Evolutionary conservation across 257 asterid species (phyloP).

Genomic region (Scutellaria barbata): DNA sequence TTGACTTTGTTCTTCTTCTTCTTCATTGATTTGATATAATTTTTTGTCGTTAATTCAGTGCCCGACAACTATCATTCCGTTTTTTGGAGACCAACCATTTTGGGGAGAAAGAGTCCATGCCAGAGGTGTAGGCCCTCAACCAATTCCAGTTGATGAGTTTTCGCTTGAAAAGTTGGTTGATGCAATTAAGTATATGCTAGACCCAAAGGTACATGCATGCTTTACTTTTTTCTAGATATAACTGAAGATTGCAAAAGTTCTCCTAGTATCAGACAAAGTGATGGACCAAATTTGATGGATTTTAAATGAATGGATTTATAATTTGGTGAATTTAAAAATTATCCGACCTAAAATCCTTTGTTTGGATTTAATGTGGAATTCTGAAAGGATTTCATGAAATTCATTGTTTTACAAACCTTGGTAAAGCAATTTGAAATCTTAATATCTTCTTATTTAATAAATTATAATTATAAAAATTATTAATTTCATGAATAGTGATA

Average conservation of each 20-base stretch:
- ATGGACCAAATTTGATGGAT: not conserved
- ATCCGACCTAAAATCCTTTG: no score
- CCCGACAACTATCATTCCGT: slow-evolving; percentile 87
- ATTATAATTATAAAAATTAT: no score
- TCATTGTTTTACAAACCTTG: no score
- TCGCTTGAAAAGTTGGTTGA: slow-evolving; percentile 68
- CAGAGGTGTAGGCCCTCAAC: slow-evolving; percentile 85
- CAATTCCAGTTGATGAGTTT: slow-evolving; percentile 88
- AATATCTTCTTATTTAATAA: no score
- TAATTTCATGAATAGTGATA: no score
- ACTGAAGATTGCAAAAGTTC: not conserved
- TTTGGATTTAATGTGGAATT: no score
- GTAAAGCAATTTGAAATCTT: no score
- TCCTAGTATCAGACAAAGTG: not conserved
- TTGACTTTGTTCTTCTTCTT: not conserved
- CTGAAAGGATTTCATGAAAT: no score
- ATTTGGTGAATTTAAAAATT: no score
- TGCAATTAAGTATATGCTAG: slow-evolving; percentile 79
- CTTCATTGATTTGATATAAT: not conserved
- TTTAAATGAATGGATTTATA: no score
- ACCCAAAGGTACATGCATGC: slow-evolving; percentile 62
- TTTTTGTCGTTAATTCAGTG: slow-evolving; percentile 54
- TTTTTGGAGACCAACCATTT: slow-evolving; percentile 96
- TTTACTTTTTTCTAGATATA: not conserved
- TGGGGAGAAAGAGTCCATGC: slow-evolving; percentile 97